Base-by-base conservation (phyloP, 176 grass and related monocot species). In the Ananas comosus region DNA sequence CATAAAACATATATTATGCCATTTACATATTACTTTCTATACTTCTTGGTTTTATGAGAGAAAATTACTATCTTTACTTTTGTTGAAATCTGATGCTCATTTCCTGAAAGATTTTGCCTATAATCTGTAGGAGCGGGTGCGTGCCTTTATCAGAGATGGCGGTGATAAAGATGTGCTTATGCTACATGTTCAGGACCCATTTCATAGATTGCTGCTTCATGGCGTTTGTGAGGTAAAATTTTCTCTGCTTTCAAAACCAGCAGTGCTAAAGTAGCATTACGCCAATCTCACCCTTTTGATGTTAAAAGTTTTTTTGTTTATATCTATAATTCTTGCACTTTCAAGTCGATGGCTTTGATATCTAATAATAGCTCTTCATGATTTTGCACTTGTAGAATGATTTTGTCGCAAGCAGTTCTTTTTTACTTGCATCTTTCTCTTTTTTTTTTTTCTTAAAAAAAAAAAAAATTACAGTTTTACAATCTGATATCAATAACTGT, bases 201-300 rank as follows among this genome's bases (percentile, higher is more conserved):
- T 96, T 83, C 89, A 87, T 83, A 92, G 86, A 50, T 66, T 92
- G 57, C 79, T 97, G 72, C 77, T 92, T 18, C 89, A 92, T 14
- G 89, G 93, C 67, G 93, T 92, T 58, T 97, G 93, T 13, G 83
- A 97, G 93, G 93, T 97, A 79, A 84, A 74, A 74, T 29, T 53
- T 74, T 9, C 2, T 50, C 68, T 63, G 17, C 33, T 42, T 42
- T 42, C 33, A 42, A 42, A 42, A 42, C 33, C 5, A 42, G 5
- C 33, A 42, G 5, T 6, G 33, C 33, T 42, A 42, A 7, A 42
- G 33, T 42, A 42, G 33, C 33, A 42, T 42, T 42, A 42, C 33
- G 5, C 33, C 33, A 42, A 42, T 42, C 33, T 42, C 33, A 42
- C 56, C 56, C 4, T 22, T 2, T 61, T 14, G 56, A 61, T 61